A percentile compares a stretch with the other conserved stretches of the same genome.
phyloP scores from a whole-genome alignment of 495 filamentous ascomycete species.

The Elasticomyces elasticus region DNA sequence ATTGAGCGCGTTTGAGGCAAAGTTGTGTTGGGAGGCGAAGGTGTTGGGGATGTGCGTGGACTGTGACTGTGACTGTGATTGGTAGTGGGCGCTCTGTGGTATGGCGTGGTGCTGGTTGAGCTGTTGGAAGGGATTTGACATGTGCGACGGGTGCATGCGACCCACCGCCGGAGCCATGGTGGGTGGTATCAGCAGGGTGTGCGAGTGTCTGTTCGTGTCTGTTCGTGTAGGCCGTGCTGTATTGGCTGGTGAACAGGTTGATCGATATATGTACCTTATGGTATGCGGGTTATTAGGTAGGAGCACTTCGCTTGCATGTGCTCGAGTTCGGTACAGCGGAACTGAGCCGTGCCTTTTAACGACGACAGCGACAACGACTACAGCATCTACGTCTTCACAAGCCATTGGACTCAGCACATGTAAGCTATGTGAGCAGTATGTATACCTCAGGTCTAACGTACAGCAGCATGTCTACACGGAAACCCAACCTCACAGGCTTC shows the following conservation, averaged over 20 bases:
- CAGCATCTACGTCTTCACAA: background rate
- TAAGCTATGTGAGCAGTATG: too few species aligned
- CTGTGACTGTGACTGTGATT: slow-evolving; percentile 43
- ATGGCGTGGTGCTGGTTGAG: slow-evolving; percentile 34
- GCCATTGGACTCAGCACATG: slow-evolving; percentile 1
- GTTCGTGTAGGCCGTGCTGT: too few species aligned
- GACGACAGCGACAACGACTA: background rate
- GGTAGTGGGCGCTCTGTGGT: slow-evolving; percentile 37
- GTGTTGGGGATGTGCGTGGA: slow-evolving; percentile 46
- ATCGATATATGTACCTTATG: too few species aligned
- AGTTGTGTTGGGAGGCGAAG: slow-evolving; percentile 25
- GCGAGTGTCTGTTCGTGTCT: too few species aligned
- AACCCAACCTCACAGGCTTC: slow-evolving; percentile 73
- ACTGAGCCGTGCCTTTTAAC: too few species aligned
- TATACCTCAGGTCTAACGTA: background rate
- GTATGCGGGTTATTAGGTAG: too few species aligned
- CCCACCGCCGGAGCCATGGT: slow-evolving; percentile 45
- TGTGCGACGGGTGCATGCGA: slow-evolving; percentile 44
- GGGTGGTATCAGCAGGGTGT: background rate
- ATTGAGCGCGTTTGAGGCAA: slow-evolving; percentile 14
- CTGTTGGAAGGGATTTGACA: slow-evolving; percentile 43
- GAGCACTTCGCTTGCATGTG: too few species aligned
- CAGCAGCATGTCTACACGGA: slow-evolving; percentile 38
- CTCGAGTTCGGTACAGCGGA: too few species aligned
- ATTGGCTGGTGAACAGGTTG: too few species aligned